Evolutionary conservation across 2,329 filamentous ascomycete genomes (phyloP), one percentile per base, ranked within the genome.

Genomic region (Colletotrichum navitas): DNA sequence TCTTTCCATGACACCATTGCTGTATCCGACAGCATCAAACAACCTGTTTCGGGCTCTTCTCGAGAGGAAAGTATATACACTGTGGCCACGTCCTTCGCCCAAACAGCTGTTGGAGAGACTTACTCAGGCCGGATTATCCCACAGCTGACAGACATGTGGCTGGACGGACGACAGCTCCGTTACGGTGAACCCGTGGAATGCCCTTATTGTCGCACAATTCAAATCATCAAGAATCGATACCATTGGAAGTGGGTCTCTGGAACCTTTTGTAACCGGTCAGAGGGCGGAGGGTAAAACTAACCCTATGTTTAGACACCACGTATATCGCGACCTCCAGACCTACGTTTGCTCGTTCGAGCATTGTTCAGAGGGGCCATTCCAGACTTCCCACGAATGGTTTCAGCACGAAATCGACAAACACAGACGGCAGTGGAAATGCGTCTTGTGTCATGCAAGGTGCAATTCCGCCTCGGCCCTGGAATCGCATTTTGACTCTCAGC

Each of bases 151-250:
- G 32, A 49, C 3, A 56, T 63, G 66, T 58, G 58, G 58, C 32
- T 68, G 11, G 66, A 68, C 14, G 66, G 52, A 14, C 32, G 56
- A 1, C 32, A 45, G 6, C 43, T 68, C 14, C 41, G 12, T 4
- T 64, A 68, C n/a, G 36, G 51, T 7, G 16, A 63, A 11, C 43
- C 56, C 21, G 34, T 68, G 43, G 66, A 68, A 7, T 68, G 66
- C 24, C 66, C 66, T 21, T 68, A 64, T n/a, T 68, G 66, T 21
- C 60, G 66, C 2, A 68, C 52, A 1, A 64, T 63, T 12, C 66
- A 68, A 12, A 14, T 51, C 1, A 34, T 68, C 2, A 21, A 24
- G 11, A 36, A 64, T 14, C 47, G 43, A n/a, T 41, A 24, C 4
- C 43, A 68, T 5, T 68, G 66, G 66, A 68, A 45, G 66, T 68